A percentile compares a stretch with the other conserved stretches of the same genome.
These are phyloP conservation scores for Cyphellophora attinorum DNA, from an alignment of 2,329 filamentous ascomycete genomes.

Conservation along the genomic window DNA sequence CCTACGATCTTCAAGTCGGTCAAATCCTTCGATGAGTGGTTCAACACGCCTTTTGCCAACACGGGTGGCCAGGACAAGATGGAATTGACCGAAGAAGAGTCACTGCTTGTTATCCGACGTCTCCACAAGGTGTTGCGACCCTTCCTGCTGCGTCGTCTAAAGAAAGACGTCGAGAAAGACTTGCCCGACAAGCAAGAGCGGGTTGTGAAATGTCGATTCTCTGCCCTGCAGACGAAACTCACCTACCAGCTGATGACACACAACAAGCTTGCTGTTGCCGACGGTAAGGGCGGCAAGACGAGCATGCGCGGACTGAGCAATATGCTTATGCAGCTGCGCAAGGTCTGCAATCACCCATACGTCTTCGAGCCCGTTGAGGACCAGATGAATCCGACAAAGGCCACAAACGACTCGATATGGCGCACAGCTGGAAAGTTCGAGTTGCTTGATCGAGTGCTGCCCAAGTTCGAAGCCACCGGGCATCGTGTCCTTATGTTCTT, in stretches of 20 bases:
- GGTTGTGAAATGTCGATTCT: slow-evolving; percentile 99
- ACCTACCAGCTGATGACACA: slow-evolving; percentile 97
- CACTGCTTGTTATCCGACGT: slow-evolving; percentile 93
- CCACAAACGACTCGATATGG: slow-evolving; percentile 91
- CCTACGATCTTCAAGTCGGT: slow-evolving; percentile 99
- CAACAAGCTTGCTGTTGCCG: slow-evolving; percentile 88
- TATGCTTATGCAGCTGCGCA: slow-evolving; percentile 99
- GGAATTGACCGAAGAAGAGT: slow-evolving; percentile 98
- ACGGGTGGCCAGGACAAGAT: slow-evolving; percentile 97
- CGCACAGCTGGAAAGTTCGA: slow-evolving; percentile 96
- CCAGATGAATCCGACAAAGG: slow-evolving; percentile 83
- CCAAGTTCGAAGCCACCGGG: slow-evolving; percentile 82
- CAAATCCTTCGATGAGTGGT: slow-evolving; percentile 99
- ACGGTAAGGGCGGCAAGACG: slow-evolving; percentile 91
- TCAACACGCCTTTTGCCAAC: slow-evolving; percentile 98
- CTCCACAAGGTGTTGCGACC: slow-evolving; percentile 95
- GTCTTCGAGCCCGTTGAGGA: slow-evolving; percentile 98
- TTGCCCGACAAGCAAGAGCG: slow-evolving; percentile 97
- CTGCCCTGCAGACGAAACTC: slow-evolving; percentile 79
- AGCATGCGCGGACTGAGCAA: slow-evolving; percentile 92
- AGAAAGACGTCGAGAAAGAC: slow-evolving; percentile 99
- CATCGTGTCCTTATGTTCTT: slow-evolving; percentile 99
- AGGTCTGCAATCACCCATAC: slow-evolving; percentile 98
- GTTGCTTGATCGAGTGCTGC: slow-evolving; percentile 79
- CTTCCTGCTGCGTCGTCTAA: slow-evolving; percentile 94